These are phyloP conservation scores for Waltiozyma sp. DNA, from an alignment of 1,139 yeast genomes.

Conservation along the genomic window DNA sequence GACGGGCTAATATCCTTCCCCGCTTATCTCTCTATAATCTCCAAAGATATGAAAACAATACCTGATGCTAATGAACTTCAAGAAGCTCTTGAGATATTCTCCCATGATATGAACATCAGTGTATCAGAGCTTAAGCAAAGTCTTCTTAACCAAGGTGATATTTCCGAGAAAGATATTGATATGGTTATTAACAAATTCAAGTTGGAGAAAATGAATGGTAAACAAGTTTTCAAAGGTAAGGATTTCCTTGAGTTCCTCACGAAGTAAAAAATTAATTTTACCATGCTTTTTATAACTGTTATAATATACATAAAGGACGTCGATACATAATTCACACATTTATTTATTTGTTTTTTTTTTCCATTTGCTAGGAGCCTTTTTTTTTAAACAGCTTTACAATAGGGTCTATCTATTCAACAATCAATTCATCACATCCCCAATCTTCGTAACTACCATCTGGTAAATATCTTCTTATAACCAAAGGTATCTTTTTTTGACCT, in stretches of 20 bases:
- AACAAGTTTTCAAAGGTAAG: slow-evolving; percentile 40
- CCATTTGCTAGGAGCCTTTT: not conserved
- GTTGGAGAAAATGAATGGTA: slow-evolving; percentile 46
- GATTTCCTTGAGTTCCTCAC: slow-evolving; percentile 47
- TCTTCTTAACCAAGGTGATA: slow-evolving; percentile 39
- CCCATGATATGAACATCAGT: slow-evolving; percentile 35
- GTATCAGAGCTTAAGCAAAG: slow-evolving; percentile 39
- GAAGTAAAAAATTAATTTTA: slow-evolving; percentile 10
- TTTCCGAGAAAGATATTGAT: slow-evolving; percentile 41
- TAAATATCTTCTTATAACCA: slow-evolving; percentile 87
- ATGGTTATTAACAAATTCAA: slow-evolving; percentile 45
- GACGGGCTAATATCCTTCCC: slow-evolving; percentile 52
- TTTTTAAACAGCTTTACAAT: not conserved
- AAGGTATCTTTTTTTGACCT: slow-evolving; percentile 87
- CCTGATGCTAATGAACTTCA: slow-evolving; percentile 51
- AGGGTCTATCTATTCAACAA: slow-evolving; percentile 43
- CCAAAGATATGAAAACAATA: slow-evolving; percentile 43
- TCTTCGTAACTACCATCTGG: slow-evolving; percentile 98
- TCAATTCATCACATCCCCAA: slow-evolving; percentile 97
- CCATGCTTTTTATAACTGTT: too few species aligned
- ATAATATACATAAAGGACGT: too few species aligned
- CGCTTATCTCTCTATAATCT: slow-evolving; percentile 59
- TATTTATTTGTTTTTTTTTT: not conserved
- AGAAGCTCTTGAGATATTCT: slow-evolving; percentile 54
- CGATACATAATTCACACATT: not conserved